These are phyloP conservation scores for Dysphania ambrosioides DNA, from an alignment of 148 eudicot species.

Conservation along the genomic window DNA sequence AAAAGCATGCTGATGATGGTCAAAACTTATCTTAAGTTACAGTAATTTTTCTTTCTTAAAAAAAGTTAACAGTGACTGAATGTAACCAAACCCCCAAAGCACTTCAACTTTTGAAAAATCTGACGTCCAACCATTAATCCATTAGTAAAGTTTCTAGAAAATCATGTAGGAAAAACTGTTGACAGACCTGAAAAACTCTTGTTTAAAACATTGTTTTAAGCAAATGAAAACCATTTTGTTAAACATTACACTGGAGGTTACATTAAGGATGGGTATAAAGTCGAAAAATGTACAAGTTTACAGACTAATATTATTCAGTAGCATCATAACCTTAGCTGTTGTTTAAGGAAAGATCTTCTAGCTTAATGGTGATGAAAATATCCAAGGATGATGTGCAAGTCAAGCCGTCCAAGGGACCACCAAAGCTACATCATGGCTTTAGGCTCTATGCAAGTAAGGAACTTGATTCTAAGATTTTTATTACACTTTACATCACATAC, in stretches of 20 bases:
- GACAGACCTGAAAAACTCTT: neutral
- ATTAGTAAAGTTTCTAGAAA: neutral
- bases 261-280: no score
- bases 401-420: slow-evolving; percentile 29
- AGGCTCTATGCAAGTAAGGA: slow-evolving; percentile 67
- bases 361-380: neutral
- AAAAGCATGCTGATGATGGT: no score
- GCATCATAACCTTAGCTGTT: neutral
- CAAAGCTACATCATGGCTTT: slow-evolving; percentile 35
- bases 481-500: neutral
- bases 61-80: no score
- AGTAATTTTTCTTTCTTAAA: no score
- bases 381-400: slow-evolving; percentile 17
- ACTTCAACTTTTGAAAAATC: neutral
- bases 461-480: slow-evolving; percentile 46
- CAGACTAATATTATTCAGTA: no score
- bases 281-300: no score
- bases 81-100: neutral
- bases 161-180: neutral
- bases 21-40: neutral
- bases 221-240: no score
- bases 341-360: neutral
- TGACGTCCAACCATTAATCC: neutral
- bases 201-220: no score
- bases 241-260: no score